Conservation (phyloP, 2,329 filamentous ascomycete genomes). For the Nemania sp. region DNA sequence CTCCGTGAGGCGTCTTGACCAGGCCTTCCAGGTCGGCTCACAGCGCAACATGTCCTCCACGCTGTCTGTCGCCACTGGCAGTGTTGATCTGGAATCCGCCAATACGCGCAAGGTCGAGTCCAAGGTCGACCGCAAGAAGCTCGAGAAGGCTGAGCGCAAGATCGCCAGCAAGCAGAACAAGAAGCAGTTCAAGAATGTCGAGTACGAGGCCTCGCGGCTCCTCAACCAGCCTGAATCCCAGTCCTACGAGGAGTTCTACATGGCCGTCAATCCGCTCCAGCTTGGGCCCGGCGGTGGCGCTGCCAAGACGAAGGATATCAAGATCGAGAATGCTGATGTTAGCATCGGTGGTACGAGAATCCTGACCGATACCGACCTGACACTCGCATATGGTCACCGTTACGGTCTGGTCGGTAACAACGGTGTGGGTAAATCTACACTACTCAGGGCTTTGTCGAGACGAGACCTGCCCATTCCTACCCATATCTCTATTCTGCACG, state of each 20-base stretch:
- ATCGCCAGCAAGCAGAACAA: slow-evolving; percentile 98
- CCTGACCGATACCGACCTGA: slow-evolving; percentile 86
- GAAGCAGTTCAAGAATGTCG: slow-evolving; percentile 97
- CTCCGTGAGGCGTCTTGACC: slow-evolving; percentile 84
- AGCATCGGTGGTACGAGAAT: slow-evolving; percentile 89
- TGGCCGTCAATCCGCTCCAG: slow-evolving; percentile 97
- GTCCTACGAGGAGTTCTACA: slow-evolving; percentile 99
- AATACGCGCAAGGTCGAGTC: slow-evolving; percentile 94
- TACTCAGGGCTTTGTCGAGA: slow-evolving; percentile 86
- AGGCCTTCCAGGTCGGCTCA: slow-evolving; percentile 91
- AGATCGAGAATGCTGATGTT: slow-evolving; percentile 94
- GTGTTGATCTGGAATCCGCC: slow-evolving; percentile 91
- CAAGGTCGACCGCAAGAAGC: slow-evolving; percentile 96
- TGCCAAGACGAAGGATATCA: slow-evolving; percentile 98
- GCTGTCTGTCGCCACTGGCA: slow-evolving; percentile 79
- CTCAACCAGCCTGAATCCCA: slow-evolving; percentile 83
- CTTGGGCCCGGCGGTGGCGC: slow-evolving; percentile 70
- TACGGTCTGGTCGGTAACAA: slow-evolving; percentile 99
- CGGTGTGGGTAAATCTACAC: slow-evolving; percentile 97
- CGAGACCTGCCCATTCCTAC: slow-evolving; percentile 94
- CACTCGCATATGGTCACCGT: slow-evolving; percentile 86
- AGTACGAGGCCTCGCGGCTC: slow-evolving; percentile 92
- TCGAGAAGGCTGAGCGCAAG: slow-evolving; percentile 97
- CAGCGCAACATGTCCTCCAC: slow-evolving; percentile 97
- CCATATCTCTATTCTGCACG: slow-evolving; percentile 98